Conservation (phyloP, 306 rosid species). For the Sindora glabra region DNA sequence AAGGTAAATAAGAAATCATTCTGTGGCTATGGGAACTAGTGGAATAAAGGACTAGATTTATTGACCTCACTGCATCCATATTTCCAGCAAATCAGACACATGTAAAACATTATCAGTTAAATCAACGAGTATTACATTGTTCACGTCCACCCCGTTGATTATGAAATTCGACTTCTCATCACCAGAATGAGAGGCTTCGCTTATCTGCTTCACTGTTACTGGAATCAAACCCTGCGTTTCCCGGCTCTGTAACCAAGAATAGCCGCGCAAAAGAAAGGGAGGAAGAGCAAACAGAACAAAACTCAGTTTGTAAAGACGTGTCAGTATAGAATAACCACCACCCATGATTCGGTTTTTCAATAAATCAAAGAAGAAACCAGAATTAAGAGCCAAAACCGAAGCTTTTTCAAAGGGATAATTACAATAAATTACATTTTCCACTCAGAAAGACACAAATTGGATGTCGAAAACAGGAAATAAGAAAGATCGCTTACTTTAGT, state of each 20-base stretch:
- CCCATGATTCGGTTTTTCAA: background rate
- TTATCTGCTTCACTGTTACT: slow-evolving; percentile 83
- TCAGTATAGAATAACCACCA: background rate
- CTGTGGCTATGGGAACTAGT: background rate
- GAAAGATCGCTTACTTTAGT: slow-evolving; percentile 39
- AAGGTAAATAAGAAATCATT: background rate
- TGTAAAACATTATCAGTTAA: background rate
- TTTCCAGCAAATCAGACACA: background rate
- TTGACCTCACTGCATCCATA: background rate
- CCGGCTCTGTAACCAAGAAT: slow-evolving; percentile 35
- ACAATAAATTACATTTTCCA: background rate
- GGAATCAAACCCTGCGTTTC: slow-evolving; percentile 73
- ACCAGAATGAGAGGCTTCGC: slow-evolving; percentile 72
- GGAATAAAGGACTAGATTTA: background rate
- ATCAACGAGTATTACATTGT: slow-evolving; percentile 41
- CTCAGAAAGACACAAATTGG: too few relatives aligned
- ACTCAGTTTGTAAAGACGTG: background rate
- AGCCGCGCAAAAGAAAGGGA: background rate
- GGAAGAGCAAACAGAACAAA: background rate
- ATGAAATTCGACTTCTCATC: slow-evolving; percentile 79
- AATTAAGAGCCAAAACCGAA: background rate
- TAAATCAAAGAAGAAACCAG: background rate
- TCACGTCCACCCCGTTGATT: slow-evolving; percentile 64
- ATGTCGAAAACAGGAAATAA: background rate
- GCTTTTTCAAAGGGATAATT: background rate